A percentile compares a stretch with the other conserved stretches of the same genome.
phyloP scores from a whole-genome alignment of 1,284 basidiomycete species.

The Heliocybe sulcata region DNA sequence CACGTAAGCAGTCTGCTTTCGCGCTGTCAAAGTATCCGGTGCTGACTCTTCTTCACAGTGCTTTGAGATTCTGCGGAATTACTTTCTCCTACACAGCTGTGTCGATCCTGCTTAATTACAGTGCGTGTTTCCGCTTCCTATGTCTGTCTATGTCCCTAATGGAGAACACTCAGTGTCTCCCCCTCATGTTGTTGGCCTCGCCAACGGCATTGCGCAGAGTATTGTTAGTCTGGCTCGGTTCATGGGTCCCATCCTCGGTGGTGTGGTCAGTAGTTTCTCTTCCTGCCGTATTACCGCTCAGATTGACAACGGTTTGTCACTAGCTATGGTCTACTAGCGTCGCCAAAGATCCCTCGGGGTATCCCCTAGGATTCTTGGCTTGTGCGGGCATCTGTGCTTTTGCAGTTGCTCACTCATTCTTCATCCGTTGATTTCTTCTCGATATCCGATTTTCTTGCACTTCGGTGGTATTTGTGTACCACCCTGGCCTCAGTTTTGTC shows the following conservation, averaged over 20 bases:
- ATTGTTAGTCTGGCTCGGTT: conserved; percentile 79
- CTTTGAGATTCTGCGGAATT: conserved; percentile 66
- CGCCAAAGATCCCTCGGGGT: conserved; percentile 59
- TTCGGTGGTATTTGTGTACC: not conserved
- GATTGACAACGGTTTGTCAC: not conserved
- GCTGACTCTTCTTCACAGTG: conserved; percentile 29
- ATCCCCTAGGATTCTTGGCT: conserved; percentile 64
- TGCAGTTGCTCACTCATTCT: conserved; percentile 62
- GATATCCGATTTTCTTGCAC: not conserved
- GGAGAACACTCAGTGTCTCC: conserved; percentile 57
- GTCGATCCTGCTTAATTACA: conserved; percentile 76
- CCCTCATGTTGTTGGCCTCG: conserved; percentile 65
- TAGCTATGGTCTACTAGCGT: conserved; percentile 76
- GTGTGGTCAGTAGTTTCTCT: conserved; percentile 44
- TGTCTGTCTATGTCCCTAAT: conserved; percentile 3
- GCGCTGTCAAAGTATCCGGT: conserved; percentile 7
- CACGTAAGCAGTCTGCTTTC: conserved; percentile 46
- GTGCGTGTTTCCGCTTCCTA: conserved; percentile 29
- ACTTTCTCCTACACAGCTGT: conserved; percentile 77
- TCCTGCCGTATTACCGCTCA: not conserved
- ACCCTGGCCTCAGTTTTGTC: not conserved
- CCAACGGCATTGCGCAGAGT: conserved; percentile 78
- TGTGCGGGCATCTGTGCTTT: conserved; percentile 54
- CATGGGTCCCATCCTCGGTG: conserved; percentile 71
- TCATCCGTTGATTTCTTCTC: conserved; percentile 47